phyloP scores from a whole-genome alignment of 257 asterid genomes.

The Mentha longifolia region DNA sequence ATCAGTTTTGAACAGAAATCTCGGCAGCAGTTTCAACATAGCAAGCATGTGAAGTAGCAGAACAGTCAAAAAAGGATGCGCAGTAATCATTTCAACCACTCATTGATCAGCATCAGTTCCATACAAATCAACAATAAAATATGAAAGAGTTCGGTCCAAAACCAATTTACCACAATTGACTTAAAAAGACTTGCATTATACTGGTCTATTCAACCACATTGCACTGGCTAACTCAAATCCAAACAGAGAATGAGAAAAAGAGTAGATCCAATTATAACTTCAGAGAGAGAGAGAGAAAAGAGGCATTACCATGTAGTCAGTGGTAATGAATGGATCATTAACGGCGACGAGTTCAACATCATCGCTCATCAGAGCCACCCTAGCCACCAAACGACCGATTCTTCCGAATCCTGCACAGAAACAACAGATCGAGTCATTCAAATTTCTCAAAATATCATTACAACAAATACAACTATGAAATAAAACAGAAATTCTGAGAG shows the following conservation, averaged over 20 bases:
- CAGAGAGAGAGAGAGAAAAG: neutral
- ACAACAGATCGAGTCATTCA: conserved; percentile 10
- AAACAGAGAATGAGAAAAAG: too few species aligned
- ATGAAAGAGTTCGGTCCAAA: neutral
- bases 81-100: neutral
- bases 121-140: neutral
- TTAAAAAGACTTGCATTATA: neutral
- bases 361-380: conserved; percentile 78
- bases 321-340: conserved; percentile 81
- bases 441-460: neutral
- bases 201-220: conserved; percentile 13
- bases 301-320: conserved; percentile 75
- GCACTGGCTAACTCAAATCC: neutral
- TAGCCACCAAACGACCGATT: conserved; percentile 88
- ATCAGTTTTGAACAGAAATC: neutral
- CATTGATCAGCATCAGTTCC: neutral
- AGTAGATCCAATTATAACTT: too few species aligned
- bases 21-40: neutral
- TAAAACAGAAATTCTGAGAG: neutral
- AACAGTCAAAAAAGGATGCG: neutral
- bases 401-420: conserved; percentile 73
- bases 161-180: neutral
- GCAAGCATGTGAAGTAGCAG: neutral
- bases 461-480: neutral
- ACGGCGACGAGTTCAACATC: conserved; percentile 89